These are phyloP conservation scores for Chlorella sp. DNA, from an alignment of 139 green algal genomes.

Conservation along the genomic window DNA sequence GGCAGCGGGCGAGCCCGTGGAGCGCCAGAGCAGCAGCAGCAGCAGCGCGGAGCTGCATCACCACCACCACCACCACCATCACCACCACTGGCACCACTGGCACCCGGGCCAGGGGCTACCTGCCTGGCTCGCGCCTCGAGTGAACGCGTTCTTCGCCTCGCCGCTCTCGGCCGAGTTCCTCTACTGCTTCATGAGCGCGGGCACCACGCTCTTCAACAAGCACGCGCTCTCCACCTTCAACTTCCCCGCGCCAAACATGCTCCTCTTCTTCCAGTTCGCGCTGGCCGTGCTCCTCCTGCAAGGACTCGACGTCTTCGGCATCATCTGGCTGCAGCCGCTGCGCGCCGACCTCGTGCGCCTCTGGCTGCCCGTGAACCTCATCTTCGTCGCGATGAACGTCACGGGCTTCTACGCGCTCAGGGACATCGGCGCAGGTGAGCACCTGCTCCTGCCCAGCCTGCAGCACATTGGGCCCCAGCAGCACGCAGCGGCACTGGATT, in stretches of 20 bases:
- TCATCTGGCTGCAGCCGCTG: slow-evolving; percentile 25
- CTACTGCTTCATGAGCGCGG: slow-evolving; percentile 20
- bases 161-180: background rate
- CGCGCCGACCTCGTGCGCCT: slow-evolving; percentile 26
- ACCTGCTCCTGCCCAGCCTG: background rate
- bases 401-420: slow-evolving; percentile 76
- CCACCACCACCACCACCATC: too few relatives aligned
- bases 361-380: slow-evolving; percentile 88
- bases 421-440: slow-evolving; percentile 37
- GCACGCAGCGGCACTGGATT: too few relatives aligned
- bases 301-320: slow-evolving; percentile 12
- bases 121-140: too few relatives aligned
- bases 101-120: too few relatives aligned
- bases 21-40: too few relatives aligned
- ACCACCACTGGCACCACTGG: too few relatives aligned
- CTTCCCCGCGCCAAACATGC: slow-evolving; percentile 33
- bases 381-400: slow-evolving; percentile 91
- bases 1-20: too few relatives aligned
- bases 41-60: too few relatives aligned
- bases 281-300: slow-evolving; percentile 29
- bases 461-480: too few relatives aligned
- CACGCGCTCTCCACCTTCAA: slow-evolving; percentile 29
- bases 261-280: slow-evolving; percentile 28
- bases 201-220: slow-evolving; percentile 47
- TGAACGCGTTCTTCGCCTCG: too few relatives aligned